A percentile compares a stretch with the other conserved stretches of the same genome.
phyloP scores from a whole-genome alignment of 352 stramenopile species.

The Phytophthora syringae region DNA sequence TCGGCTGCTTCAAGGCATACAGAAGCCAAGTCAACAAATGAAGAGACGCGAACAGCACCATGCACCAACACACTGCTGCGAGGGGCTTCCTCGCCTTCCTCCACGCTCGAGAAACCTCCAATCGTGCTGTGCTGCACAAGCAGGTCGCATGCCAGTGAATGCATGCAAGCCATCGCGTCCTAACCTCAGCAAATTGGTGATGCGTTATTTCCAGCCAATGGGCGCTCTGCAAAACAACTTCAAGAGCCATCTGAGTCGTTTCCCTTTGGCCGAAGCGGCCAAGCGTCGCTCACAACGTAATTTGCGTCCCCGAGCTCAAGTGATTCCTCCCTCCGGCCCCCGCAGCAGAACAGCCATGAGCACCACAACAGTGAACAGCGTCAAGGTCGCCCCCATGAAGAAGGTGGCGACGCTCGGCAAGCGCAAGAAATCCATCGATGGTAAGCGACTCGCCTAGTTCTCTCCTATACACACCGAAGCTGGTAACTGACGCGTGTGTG shows the following conservation, averaged over 20 bases:
- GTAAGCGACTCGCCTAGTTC: conserved; percentile 31
- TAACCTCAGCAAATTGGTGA: conserved; percentile 16
- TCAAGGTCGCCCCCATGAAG: conserved; percentile 59
- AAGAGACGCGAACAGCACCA: no score
- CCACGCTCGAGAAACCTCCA: background rate
- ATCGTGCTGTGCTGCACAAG: conserved; percentile 16
- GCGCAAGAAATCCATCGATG: conserved; percentile 90
- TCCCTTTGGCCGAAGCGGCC: conserved; percentile 6
- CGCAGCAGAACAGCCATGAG: conserved; percentile 18
- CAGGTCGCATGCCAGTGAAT: conserved; percentile 10
- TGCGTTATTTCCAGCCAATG: conserved; percentile 51
- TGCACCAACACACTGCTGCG: no score
- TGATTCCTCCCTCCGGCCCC: conserved; percentile 11
- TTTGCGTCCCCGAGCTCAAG: conserved; percentile 46
- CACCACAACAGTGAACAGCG: conserved; percentile 8
- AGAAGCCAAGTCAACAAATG: background rate
- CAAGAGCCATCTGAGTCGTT: conserved; percentile 35
- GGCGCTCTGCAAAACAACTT: conserved; percentile 24
- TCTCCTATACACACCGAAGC: background rate
- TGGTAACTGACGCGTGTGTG: conserved; percentile 13
- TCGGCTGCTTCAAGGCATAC: background rate
- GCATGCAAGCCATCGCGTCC: background rate
- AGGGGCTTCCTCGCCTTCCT: background rate
- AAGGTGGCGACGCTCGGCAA: conserved; percentile 88
- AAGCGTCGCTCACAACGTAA: conserved; percentile 39